Evolutionary conservation across 2,329 filamentous ascomycete species (phyloP), one percentile per base, ranked within the genome.

Genomic region (Amphichorda felina): DNA sequence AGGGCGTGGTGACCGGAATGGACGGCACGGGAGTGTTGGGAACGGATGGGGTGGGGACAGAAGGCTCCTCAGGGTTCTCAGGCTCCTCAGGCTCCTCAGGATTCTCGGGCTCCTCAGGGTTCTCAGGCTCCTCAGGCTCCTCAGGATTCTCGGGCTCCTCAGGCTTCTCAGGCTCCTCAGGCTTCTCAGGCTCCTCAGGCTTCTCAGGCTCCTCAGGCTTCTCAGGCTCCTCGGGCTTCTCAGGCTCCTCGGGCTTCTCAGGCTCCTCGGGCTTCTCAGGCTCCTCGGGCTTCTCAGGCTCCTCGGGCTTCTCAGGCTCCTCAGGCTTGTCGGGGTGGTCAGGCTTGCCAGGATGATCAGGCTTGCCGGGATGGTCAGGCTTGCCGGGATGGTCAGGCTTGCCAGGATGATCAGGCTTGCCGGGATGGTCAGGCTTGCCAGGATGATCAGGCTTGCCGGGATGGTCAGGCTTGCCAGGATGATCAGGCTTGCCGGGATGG

Each of bases 71-170:
- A n/a, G n/a, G n/a, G n/a, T n/a, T n/a, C n/a, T n/a, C 17, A 24
- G 21, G 22, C 4, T 30, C 36, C 18, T n/a, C n/a, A n/a, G n/a
- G n/a, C n/a, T n/a, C n/a, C n/a, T n/a, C n/a, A n/a, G n/a, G n/a
- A n/a, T n/a, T n/a, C n/a, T n/a, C n/a, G n/a, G n/a, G n/a, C n/a
- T n/a, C n/a, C n/a, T n/a, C n/a, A n/a, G n/a, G n/a, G n/a, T n/a
- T n/a, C n/a, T n/a, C n/a, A n/a, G n/a, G n/a, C n/a, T n/a, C n/a
- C n/a, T n/a, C n/a, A n/a, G 32, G 35, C 16, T n/a, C 39, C 17
- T 41, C 43, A 36, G 39, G 26, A 18, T 19, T 38, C 35, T 40
- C 38, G n/a, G n/a, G n/a, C n/a, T n/a, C n/a, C n/a, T n/a, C n/a
- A n/a, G n/a, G n/a, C n/a, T n/a, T n/a, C n/a, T n/a, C n/a, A n/a